Conservation (phyloP, 345 rosid genomes). For the Ailanthus altissimus region DNA sequence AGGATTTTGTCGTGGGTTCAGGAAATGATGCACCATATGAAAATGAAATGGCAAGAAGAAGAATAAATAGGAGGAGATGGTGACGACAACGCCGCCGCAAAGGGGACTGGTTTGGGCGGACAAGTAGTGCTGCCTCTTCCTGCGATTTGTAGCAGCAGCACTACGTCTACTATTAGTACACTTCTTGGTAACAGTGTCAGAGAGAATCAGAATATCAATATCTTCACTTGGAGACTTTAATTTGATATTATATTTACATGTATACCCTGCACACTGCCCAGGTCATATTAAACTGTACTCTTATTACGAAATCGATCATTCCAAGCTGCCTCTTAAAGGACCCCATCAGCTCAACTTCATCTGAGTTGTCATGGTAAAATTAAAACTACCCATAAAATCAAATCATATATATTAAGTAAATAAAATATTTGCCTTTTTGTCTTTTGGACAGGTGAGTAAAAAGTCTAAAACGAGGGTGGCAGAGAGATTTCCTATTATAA, state of each 20-base stretch:
- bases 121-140: slow-evolving; percentile 11
- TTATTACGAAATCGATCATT: slow-evolving; percentile 70
- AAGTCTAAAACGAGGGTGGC: slow-evolving; percentile 55
- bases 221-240: not conserved
- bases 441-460: slow-evolving; percentile 59
- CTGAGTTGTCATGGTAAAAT: slow-evolving; percentile 72
- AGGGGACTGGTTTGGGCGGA: slow-evolving; percentile 22
- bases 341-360: slow-evolving; percentile 63
- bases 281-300: slow-evolving; percentile 63
- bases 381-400: not conserved
- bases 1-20: too few relatives aligned
- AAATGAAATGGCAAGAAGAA: slow-evolving; percentile 28
- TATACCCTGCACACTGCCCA: slow-evolving; percentile 27
- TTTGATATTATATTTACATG: not conserved
- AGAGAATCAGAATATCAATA: not conserved
- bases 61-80: slow-evolving; percentile 17
- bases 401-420: not conserved
- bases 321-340: slow-evolving; percentile 49
- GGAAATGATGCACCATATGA: slow-evolving; percentile 28
- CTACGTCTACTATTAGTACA: slow-evolving; percentile 8
- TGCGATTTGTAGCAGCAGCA: not conserved
- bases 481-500: slow-evolving; percentile 70
- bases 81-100: slow-evolving; percentile 23
- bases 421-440: not conserved
- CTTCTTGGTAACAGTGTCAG: not conserved